Evolutionary conservation across 2,329 filamentous ascomycete genomes (phyloP), one percentile per base, ranked within the genome.

Genomic region (Cytospora mali): DNA sequence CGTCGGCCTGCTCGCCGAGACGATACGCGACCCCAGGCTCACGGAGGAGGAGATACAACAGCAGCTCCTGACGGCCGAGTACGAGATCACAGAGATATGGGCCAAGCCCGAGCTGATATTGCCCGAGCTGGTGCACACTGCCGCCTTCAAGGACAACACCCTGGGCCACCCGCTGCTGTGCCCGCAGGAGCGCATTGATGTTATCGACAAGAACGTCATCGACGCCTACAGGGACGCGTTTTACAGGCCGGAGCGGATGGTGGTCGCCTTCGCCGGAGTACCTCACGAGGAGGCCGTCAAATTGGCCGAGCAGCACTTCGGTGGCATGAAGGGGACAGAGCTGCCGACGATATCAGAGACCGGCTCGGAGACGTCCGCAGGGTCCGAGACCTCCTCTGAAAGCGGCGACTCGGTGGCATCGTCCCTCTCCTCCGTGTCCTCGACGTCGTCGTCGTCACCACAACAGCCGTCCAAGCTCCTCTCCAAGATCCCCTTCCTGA

Each of bases 21-120:
- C 95, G 33, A 96, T 99, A 66, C 89, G 92, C 63, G 86, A 96
- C 68, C 92, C 95, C 6, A 76, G 84, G 61, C 89, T 98, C 68
- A 96, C 92, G 10, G 90, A 96, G 28, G 87, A 91, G 23, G 95
- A 99, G 76, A 91, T 99, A 0, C 78, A 84, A 23, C 87, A 93
- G 74, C 95, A 99, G 78, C 81, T 99, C 25, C 87, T 91, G 73
- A 98, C 94, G 7, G 95, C 94, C 10, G 87, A 93, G 58, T 99
- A 98, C 74, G 95, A 99, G 78, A 95, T 99, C 74, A 87, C 88
- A 27, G 95, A 98, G 80, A 98, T 99, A 62, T 99, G 95, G 95
- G 89, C 90, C 70, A 98, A 96, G 81, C 93, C 95, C 0, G 94
- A 98, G 72, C 84, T 99, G 61, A 98, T 99, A 69, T 80, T 99